These are phyloP conservation scores for Amanita fuliginea DNA, from an alignment of 768 basidiomycete genomes.

Conservation along the genomic window DNA sequence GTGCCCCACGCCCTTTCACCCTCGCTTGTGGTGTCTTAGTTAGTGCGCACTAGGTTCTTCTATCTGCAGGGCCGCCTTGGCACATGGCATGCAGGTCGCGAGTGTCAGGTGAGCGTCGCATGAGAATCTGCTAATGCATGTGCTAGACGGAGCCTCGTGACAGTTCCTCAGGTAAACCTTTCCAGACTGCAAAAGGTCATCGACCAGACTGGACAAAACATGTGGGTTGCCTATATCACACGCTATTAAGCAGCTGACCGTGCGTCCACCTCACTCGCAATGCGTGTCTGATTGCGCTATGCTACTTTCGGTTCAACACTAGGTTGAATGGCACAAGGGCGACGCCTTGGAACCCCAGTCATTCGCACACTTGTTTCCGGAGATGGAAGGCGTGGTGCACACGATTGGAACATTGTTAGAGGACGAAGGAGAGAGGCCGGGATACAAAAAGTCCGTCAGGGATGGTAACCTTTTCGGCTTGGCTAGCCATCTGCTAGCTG, in stretches of 20 bases:
- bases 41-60: conserved; percentile 60
- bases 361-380: conserved; percentile 58
- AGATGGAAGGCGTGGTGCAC: conserved; percentile 75
- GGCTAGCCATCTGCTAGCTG: conserved; percentile 27
- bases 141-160: background rate
- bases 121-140: background rate
- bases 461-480: conserved; percentile 45
- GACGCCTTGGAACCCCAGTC: conserved; percentile 71
- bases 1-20: conserved; percentile 24
- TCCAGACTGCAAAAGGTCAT: conserved; percentile 83
- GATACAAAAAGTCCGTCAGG: conserved; percentile 68
- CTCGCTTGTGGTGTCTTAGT: conserved; percentile 1
- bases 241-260: background rate
- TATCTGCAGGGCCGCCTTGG: conserved; percentile 80
- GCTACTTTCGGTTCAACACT: conserved; percentile 4
- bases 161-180: conserved; percentile 83
- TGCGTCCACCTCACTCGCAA: background rate
- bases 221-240: conserved; percentile 27
- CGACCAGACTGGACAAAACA: conserved; percentile 75
- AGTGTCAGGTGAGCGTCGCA: conserved; percentile 61
- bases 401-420: conserved; percentile 89
- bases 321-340: conserved; percentile 86
- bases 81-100: conserved; percentile 76
- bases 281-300: background rate
- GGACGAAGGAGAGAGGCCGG: conserved; percentile 27